phyloP scores from a whole-genome alignment of 2,329 filamentous ascomycete genomes.

The Hypoxylon sp. region DNA sequence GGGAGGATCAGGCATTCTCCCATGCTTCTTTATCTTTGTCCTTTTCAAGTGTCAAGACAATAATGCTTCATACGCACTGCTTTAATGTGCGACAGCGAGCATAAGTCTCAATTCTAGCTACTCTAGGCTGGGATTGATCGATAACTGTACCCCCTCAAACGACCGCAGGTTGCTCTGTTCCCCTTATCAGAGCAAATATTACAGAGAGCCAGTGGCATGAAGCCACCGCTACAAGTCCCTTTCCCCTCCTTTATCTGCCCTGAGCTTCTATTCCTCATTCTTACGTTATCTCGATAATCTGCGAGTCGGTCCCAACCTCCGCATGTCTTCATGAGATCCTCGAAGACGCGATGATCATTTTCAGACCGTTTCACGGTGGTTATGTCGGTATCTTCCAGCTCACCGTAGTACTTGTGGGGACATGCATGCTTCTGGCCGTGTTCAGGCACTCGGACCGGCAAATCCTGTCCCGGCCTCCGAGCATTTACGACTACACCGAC shows the following conservation, averaged over 20 bases:
- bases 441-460: conserved; percentile 13
- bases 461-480: conserved; percentile 15
- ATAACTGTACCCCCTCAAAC: not conserved
- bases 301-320: not conserved
- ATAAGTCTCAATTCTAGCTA: not conserved
- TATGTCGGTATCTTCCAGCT: conserved; percentile 21
- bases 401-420: conserved; percentile 17
- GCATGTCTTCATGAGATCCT: not conserved
- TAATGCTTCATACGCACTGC: conserved; percentile 4
- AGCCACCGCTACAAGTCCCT: conserved; percentile 2
- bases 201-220: conserved; percentile 3
- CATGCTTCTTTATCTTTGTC: not conserved
- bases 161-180: not conserved
- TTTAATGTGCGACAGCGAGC: not conserved
- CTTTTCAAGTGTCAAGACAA: not conserved
- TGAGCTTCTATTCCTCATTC: not conserved
- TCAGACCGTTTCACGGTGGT: not conserved
- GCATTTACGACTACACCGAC: conserved; percentile 40
- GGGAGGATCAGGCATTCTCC: not conserved
- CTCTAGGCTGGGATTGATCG: not conserved
- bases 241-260: not conserved
- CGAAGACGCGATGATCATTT: not conserved
- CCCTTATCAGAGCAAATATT: not conserved
- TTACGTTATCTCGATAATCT: conserved; percentile 4
- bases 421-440: conserved; percentile 25